Conservation (phyloP, 768 basidiomycete genomes). For the Leccinellum albellum region DNA sequence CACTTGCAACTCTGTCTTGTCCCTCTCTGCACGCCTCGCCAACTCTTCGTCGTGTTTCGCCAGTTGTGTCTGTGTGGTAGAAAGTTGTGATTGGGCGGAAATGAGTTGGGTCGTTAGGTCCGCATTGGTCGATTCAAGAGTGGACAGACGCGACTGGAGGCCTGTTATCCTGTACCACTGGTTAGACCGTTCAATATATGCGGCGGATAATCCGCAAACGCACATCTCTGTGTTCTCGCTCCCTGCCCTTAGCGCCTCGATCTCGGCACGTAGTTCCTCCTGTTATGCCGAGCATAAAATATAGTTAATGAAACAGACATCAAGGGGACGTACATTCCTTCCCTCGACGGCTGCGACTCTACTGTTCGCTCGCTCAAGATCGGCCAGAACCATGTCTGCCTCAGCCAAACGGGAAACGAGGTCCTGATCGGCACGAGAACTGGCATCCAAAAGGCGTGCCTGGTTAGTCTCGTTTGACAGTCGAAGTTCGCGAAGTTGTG, state of each 20-base stretch:
- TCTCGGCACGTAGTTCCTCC: conserved; percentile 95
- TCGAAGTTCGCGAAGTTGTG: conserved; percentile 86
- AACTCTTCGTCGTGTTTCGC: conserved; percentile 14
- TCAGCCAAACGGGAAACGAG: conserved; percentile 86
- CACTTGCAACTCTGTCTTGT: conserved; percentile 35
- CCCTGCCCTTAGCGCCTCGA: conserved; percentile 83
- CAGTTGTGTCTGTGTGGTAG: conserved; percentile 15
- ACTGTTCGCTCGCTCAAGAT: conserved; percentile 92
- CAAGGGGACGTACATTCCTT: conserved; percentile 63
- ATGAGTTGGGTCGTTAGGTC: conserved; percentile 15
- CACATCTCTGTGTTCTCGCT: conserved; percentile 68
- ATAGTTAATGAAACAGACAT: neutral
- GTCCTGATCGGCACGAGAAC: conserved; percentile 92
- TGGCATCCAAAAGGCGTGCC: conserved; percentile 87
- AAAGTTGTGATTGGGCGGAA: conserved; percentile 19
- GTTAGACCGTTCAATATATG: neutral
- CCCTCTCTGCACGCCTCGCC: conserved; percentile 17
- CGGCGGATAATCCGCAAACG: conserved; percentile 17
- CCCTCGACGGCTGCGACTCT: conserved; percentile 90
- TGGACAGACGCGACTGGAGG: conserved; percentile 69
- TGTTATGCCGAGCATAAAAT: conserved; percentile 25
- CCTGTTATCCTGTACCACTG: conserved; percentile 12
- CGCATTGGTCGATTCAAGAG: conserved; percentile 58
- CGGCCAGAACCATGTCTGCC: conserved; percentile 91
- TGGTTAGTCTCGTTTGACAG: conserved; percentile 90